Conservation (phyloP, 2,329 filamentous ascomycete genomes). For the Colletotrichum acutatum region DNA sequence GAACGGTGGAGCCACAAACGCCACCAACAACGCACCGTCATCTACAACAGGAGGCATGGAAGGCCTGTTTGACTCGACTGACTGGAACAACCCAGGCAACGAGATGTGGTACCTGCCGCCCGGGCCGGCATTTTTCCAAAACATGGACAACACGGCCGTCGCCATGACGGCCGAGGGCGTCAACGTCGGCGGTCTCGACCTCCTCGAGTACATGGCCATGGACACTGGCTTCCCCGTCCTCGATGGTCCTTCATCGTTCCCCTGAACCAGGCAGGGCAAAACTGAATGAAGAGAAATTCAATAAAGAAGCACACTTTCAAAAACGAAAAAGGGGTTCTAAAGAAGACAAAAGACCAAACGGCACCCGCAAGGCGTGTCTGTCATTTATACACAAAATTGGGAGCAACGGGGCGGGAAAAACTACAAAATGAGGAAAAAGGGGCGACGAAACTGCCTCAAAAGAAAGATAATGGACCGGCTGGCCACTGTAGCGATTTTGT, state of each 20-base stretch:
- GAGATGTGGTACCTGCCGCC: slow-evolving; percentile 77
- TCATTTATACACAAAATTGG: not conserved
- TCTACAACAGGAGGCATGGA: slow-evolving; percentile 37
- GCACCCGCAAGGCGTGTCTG: not conserved
- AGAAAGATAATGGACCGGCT: not conserved
- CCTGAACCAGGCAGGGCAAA: slow-evolving; percentile 22
- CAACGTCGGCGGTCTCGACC: slow-evolving; percentile 73
- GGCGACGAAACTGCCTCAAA: no score
- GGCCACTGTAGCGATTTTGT: not conserved
- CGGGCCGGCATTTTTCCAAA: slow-evolving; percentile 73
- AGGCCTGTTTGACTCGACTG: slow-evolving; percentile 57
- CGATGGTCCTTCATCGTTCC: slow-evolving; percentile 35
- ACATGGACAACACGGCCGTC: slow-evolving; percentile 69
- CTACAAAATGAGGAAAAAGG: not conserved
- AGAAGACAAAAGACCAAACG: not conserved
- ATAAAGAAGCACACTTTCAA: not conserved
- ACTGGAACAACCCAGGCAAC: slow-evolving; percentile 65
- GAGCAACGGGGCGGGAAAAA: not conserved
- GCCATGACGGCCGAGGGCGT: slow-evolving; percentile 76
- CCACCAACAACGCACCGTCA: slow-evolving; percentile 41
- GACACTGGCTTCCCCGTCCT: slow-evolving; percentile 56
- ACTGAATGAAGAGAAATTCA: not conserved
- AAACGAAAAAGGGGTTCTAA: not conserved
- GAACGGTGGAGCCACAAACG: slow-evolving; percentile 35
- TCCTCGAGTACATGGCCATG: slow-evolving; percentile 77